Evolutionary conservation across 352 stramenopile species (phyloP).

Genomic region (Thalassiosira gravida): DNA sequence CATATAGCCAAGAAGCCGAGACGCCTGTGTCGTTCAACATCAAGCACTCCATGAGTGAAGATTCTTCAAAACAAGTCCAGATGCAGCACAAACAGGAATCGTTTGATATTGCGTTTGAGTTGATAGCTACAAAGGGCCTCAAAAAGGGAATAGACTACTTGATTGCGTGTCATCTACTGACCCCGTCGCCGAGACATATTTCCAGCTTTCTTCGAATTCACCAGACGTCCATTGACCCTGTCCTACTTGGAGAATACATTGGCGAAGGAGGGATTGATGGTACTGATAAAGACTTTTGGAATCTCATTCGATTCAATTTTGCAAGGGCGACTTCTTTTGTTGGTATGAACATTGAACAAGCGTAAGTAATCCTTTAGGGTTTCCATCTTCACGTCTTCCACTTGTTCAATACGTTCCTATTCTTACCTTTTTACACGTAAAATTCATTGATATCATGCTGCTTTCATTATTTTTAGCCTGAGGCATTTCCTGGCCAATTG

Average conservation of each 20-base stretch:
- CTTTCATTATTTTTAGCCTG: constrained; percentile 68
- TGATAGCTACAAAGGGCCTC: constrained; percentile 76
- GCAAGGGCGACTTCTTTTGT: constrained; percentile 95
- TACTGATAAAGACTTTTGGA: constrained; percentile 86
- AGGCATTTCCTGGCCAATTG: constrained; percentile 96
- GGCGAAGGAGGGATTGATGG: constrained; percentile 87
- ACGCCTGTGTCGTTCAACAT: constrained; percentile 30
- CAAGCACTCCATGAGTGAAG: constrained; percentile 48
- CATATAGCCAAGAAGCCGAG: constrained; percentile 28
- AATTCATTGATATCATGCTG: constrained; percentile 13
- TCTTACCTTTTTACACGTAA: too few species aligned
- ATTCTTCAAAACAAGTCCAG: constrained; percentile 40
- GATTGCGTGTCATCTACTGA: constrained; percentile 86
- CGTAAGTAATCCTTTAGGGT: too few species aligned
- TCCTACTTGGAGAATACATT: constrained; percentile 93
- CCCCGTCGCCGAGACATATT: constrained; percentile 88
- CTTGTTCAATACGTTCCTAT: too few species aligned
- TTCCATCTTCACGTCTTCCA: too few species aligned
- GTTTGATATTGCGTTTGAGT: constrained; percentile 76
- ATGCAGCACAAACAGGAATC: constrained; percentile 58
- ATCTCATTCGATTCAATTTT: constrained; percentile 93
- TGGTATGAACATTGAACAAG: constrained; percentile 95
- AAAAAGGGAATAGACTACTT: constrained; percentile 88
- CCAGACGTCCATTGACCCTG: constrained; percentile 90
- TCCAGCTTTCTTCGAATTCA: constrained; percentile 94